Evolutionary conservation across 768 basidiomycete genomes (phyloP), one percentile per base, ranked within the genome.

Genomic region (Pleurotus eryngii): DNA sequence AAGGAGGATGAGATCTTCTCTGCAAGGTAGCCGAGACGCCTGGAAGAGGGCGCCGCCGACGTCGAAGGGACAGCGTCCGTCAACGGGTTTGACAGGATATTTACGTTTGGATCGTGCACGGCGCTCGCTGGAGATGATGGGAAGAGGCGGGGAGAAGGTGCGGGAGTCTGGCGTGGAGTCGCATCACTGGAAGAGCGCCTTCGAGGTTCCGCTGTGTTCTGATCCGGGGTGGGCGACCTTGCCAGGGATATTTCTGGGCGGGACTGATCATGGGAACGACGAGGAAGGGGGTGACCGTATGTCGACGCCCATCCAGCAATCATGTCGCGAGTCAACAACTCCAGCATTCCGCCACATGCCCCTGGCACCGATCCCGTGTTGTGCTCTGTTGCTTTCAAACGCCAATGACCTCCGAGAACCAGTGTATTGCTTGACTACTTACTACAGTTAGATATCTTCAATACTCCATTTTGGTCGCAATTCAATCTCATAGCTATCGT

Each of bases 381-480:
- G 42, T 45, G 11, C 42, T 15, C 42, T 45, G 42, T 45, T 45
- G 42, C 42, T 45, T 45, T 45, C 42, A 45, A 22, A 45, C n/a
- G 42, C 42, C 15, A 45, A 14, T 17, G 20, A n/a, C 42, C 42
- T 45, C 42, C n/a, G 42, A 35, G 30, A 35, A 35, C 9, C 9
- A 2, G 2, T 35, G 30, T 35, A 11, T 9, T 35, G 24, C 24
- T 24, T 24, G 20, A 30, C 27, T 35, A 35, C 2, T 6, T 35
- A 35, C 1, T 35, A 35, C 11, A 26, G 24, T 5, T 26, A 26
- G 24, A 35, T 11, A 45, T 88, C 83, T 63, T 92, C 88, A 15
- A 96, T 81, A 51, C 79, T 83, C 95, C 95, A 98, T 67, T 86
- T 88, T 14, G 90, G 73, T 30, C 78, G 74, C 5, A 87, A 72